Percentiles rank a stretch among this genome's conserved stretches.
These are phyloP conservation scores for Arthrobotrys musiformis DNA, from an alignment of 2,329 filamentous ascomycete species.

Conservation along the genomic window DNA sequence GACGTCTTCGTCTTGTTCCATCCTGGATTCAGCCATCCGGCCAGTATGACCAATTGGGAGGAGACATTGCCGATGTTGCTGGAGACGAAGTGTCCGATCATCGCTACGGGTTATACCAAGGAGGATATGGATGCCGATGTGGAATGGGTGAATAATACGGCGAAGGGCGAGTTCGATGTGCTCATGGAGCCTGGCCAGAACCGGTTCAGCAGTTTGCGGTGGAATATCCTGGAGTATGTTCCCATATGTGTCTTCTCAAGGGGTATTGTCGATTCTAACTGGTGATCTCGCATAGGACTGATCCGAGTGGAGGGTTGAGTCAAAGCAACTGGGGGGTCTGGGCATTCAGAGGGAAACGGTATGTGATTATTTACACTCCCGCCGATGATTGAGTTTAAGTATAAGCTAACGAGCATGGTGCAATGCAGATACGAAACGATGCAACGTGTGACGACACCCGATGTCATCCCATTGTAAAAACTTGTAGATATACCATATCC, in stretches of 20 bases:
- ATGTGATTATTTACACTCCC: constrained; percentile 61
- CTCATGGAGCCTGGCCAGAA: constrained; percentile 94
- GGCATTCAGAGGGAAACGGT: constrained; percentile 98
- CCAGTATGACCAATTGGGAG: constrained; percentile 91
- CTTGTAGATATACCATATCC: not conserved
- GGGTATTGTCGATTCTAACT: constrained; percentile 3
- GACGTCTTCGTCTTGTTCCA: constrained; percentile 98
- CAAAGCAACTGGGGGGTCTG: constrained; percentile 98
- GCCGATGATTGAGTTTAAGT: not conserved
- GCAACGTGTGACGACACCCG: constrained; percentile 54
- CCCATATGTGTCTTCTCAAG: not conserved
- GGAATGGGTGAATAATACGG: constrained; percentile 86
- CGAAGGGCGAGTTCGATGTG: constrained; percentile 89
- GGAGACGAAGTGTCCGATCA: constrained; percentile 93
- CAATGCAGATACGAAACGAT: constrained; percentile 53
- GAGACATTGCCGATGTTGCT: constrained; percentile 88
- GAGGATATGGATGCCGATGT: constrained; percentile 94
- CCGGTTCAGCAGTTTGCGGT: constrained; percentile 87
- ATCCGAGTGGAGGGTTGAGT: constrained; percentile 73
- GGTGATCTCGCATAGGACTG: not conserved
- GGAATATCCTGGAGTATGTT: constrained; percentile 96
- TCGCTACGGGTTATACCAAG: constrained; percentile 95
- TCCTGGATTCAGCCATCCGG: constrained; percentile 92
- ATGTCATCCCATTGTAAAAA: constrained; percentile 50
- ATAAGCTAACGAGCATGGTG: not conserved